Percentiles rank a stretch among this genome's conserved stretches.
phyloP scores from a whole-genome alignment of 2,329 filamentous ascomycete genomes.

The Aspergillus alliaceus region DNA sequence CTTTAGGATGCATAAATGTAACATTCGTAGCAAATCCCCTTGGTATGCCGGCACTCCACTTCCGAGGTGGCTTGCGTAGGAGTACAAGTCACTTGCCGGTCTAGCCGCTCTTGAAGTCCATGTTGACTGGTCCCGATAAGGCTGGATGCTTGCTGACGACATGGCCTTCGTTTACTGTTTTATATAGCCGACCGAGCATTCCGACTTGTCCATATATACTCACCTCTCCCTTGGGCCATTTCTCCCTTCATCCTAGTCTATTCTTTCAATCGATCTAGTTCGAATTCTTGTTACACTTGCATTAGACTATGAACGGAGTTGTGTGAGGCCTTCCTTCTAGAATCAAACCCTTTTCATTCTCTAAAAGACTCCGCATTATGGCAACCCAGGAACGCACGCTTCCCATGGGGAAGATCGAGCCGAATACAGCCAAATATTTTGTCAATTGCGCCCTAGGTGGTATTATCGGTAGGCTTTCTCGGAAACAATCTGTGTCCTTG shows the following conservation, averaged over 20 bases:
- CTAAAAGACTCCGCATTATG: conserved; percentile 23
- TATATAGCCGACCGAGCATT: not conserved
- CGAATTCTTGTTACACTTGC: not conserved
- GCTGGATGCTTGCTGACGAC: not conserved
- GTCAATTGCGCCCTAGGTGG: conserved; percentile 80
- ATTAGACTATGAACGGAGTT: no score
- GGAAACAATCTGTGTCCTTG: not conserved
- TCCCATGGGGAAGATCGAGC: conserved; percentile 62
- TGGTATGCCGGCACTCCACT: not conserved
- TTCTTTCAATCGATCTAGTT: not conserved
- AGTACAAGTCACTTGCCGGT: no score
- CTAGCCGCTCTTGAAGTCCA: not conserved
- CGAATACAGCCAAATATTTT: conserved; percentile 79
- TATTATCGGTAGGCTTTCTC: conserved; percentile 45
- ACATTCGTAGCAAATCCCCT: no score
- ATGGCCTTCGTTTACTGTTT: not conserved
- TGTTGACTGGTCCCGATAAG: not conserved
- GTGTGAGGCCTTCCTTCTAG: no score
- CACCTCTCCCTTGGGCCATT: no score
- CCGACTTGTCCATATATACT: no score
- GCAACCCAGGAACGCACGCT: conserved; percentile 32
- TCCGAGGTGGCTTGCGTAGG: not conserved
- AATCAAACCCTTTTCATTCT: no score
- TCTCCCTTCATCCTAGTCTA: not conserved
- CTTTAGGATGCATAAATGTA: not conserved